phyloP scores from a whole-genome alignment of 441 rosid genomes.

The Raphanus hybrid region DNA sequence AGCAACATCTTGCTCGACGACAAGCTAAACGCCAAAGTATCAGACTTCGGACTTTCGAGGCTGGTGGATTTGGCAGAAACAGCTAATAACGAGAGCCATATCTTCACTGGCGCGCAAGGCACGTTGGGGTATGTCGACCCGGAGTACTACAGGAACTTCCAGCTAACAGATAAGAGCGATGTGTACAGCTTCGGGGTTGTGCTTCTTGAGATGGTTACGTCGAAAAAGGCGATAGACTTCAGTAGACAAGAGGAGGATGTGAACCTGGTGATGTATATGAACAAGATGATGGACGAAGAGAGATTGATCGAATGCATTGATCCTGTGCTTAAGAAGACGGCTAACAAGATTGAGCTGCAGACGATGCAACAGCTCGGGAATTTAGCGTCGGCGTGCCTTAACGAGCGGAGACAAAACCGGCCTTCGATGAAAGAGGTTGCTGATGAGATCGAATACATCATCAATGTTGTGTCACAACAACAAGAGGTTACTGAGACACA shows the following conservation, averaged over 20 bases:
- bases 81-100: conserved; percentile 51
- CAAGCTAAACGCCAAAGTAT: conserved; percentile 58
- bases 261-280: conserved; percentile 52
- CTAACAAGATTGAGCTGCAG: conserved; percentile 42
- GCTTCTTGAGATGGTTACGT: conserved; percentile 52
- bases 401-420: conserved; percentile 50
- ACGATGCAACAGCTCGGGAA: conserved; percentile 52
- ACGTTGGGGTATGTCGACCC: conserved; percentile 74
- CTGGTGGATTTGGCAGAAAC: conserved; percentile 50
- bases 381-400: conserved; percentile 55
- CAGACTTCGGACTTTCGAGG: conserved; percentile 67
- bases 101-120: conserved; percentile 68
- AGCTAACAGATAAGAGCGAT: conserved; percentile 64
- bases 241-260: conserved; percentile 53
- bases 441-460: conserved; percentile 55
- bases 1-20: conserved; percentile 66
- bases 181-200: conserved; percentile 66
- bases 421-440: conserved; percentile 64
- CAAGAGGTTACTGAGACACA: conserved; percentile 37
- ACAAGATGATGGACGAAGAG: conserved; percentile 54
- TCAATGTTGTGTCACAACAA: conserved; percentile 38
- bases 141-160: conserved; percentile 64
- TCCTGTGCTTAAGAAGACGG: conserved; percentile 45
- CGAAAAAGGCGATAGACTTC: conserved; percentile 53
- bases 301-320: conserved; percentile 50